phyloP scores from a whole-genome alignment of 202 grass and related monocot species.

The Hordeum pubiflorum region DNA sequence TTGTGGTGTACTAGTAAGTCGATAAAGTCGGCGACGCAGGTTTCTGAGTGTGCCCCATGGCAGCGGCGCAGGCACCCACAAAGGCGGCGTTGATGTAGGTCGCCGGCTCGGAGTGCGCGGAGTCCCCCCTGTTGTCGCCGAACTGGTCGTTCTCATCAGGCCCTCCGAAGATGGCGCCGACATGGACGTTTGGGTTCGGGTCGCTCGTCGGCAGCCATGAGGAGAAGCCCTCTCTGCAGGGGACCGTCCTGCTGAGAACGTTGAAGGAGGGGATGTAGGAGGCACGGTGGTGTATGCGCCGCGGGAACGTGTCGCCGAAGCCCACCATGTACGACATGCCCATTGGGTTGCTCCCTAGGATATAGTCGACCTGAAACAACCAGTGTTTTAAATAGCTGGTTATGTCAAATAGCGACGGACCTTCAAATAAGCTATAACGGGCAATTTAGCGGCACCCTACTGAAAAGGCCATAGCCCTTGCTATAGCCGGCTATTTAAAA shows the following conservation, averaged over 20 bases:
- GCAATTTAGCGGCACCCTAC: too few species aligned
- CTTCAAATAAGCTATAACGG: too few species aligned
- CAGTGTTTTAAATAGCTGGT: too few species aligned
- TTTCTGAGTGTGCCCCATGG: neutral
- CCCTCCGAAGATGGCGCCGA: slow-evolving; percentile 45
- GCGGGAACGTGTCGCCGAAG: slow-evolving; percentile 25
- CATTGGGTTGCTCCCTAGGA: slow-evolving; percentile 47
- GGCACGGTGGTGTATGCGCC: slow-evolving; percentile 43
- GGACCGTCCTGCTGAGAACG: slow-evolving; percentile 33
- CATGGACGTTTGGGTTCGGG: slow-evolving; percentile 41
- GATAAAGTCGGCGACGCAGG: neutral
- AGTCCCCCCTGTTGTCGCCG: slow-evolving; percentile 40
- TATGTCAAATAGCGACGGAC: too few species aligned
- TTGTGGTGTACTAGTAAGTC: neutral
- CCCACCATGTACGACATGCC: slow-evolving; percentile 48
- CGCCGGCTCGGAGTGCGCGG: slow-evolving; percentile 40
- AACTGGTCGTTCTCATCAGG: slow-evolving; percentile 47
- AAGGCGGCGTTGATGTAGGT: slow-evolving; percentile 65
- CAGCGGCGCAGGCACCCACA: slow-evolving; percentile 41
- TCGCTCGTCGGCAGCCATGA: slow-evolving; percentile 26
- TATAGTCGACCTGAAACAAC: slow-evolving; percentile 45
- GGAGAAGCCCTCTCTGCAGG: slow-evolving; percentile 43
- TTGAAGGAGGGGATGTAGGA: slow-evolving; percentile 40
- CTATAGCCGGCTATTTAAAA: too few species aligned
- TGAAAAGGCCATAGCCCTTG: too few species aligned